Base-by-base conservation (phyloP, 441 rosid species). In the Capsella rubella region DNA sequence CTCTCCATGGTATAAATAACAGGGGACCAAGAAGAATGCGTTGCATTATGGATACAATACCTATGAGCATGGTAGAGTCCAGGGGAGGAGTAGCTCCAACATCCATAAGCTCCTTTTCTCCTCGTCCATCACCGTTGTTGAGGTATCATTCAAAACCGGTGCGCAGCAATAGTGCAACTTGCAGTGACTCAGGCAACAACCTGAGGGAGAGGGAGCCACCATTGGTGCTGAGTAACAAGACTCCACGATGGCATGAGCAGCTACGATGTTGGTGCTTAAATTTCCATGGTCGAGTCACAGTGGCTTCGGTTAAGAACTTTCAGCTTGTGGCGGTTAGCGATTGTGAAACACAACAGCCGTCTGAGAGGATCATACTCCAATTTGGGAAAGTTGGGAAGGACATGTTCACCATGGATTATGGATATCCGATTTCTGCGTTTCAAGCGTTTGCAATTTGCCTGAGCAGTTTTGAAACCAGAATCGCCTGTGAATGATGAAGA, bases 241-340 rank as follows among this genome's bases (percentile, higher is more conserved):
- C 87, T 53, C 94, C 91, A 16, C 74, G 89, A 67, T 89, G 94
- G 94, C 91, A 89, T 8, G 90, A 87, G 73, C 91, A 89, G 73
- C 86, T 85, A 52, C 94, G 86, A 50, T 89, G 94, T 65, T 89
- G 94, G 94, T 89, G 94, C 82, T 80, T 89, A 73, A 89, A 89
- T 69, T 89, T 89, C 67, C 84, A 89, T 58, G 94, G 94, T 43
- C 82, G 94, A 35, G 94, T 89, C 59, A 89, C 91, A 0, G 84
- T 83, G 35, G 88, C 94, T 32, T 89, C 94, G 0, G 90, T 89
- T 54, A 89, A 89, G 70, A 89, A 89, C 82, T 89, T 89, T 56
- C 94, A 89, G 75, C 77, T 89, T 55, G 91, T 85, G 49, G 85
- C 90, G 9, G 82, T 87, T 46, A 76, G 76, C 1, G 85, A 76